Evolutionary conservation across 116 monocot species (phyloP).

Genomic region (Trichopus zeylanicus): DNA sequence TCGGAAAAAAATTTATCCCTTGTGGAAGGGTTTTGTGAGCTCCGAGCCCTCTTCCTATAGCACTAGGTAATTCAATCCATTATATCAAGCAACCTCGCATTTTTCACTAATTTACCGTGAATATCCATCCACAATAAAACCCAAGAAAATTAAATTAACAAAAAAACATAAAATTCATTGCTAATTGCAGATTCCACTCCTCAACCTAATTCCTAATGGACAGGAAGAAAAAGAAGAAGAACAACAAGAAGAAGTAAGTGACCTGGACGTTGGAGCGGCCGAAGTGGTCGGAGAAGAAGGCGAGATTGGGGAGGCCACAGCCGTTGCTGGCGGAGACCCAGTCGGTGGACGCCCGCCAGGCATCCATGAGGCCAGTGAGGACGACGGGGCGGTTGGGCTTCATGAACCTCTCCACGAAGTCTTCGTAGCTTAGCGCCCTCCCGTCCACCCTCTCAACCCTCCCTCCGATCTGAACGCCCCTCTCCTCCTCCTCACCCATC

Average conservation of each 20-base stretch:
- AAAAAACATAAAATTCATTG: too few species aligned
- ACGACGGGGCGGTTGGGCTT: constrained; percentile 71
- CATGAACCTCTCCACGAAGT: constrained; percentile 63
- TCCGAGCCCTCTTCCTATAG: too few species aligned
- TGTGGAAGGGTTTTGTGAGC: too few species aligned
- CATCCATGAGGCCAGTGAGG: constrained; percentile 71
- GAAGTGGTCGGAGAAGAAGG: constrained; percentile 59
- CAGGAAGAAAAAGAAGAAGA: background rate
- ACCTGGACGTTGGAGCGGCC: constrained; percentile 66
- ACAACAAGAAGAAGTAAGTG: background rate
- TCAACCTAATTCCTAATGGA: too few species aligned
- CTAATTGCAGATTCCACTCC: too few species aligned
- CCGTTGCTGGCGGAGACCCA: constrained; percentile 58
- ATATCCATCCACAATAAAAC: too few species aligned
- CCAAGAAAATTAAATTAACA: too few species aligned
- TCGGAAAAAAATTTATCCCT: too few species aligned
- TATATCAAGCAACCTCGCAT: too few species aligned
- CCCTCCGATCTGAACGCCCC: constrained; percentile 30
- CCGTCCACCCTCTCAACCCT: constrained; percentile 79
- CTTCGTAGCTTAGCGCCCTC: constrained; percentile 36
- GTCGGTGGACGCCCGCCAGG: constrained; percentile 65
- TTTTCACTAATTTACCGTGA: too few species aligned
- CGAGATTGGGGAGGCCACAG: constrained; percentile 67
- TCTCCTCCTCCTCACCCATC: background rate
- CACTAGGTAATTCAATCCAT: too few species aligned